Evolutionary conservation across 257 asterid species (phyloP).

Genomic region (Solanum medicagineum): DNA sequence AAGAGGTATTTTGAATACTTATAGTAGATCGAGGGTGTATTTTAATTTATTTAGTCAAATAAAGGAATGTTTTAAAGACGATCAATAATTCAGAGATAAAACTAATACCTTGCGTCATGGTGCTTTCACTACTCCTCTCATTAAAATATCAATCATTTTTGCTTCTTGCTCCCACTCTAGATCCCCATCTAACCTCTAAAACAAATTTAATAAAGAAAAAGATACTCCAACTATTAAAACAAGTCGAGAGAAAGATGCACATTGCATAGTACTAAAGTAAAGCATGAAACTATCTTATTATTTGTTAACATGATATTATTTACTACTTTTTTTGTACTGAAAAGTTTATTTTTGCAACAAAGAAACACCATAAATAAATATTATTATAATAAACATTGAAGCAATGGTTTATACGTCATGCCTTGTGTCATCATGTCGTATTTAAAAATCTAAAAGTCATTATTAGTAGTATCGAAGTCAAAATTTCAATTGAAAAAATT

Average conservation of each 20-base stretch:
- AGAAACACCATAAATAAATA: not conserved
- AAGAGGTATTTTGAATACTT: too few relatives aligned
- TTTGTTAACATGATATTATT: not conserved
- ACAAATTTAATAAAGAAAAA: not conserved
- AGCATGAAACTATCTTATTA: not conserved
- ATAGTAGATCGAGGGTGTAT: too few relatives aligned
- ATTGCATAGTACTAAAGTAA: not conserved
- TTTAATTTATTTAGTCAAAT: too few relatives aligned
- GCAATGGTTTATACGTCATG: not conserved
- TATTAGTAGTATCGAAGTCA: too few relatives aligned
- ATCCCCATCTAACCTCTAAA: not conserved
- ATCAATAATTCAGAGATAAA: too few relatives aligned
- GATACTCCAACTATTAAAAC: not conserved
- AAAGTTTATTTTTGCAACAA: not conserved
- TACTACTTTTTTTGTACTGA: not conserved
- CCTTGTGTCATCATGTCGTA: not conserved
- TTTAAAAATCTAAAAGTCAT: not conserved
- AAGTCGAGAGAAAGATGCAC: not conserved
- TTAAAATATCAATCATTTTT: not conserved
- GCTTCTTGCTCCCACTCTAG: not conserved
- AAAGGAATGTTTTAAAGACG: accelerated
- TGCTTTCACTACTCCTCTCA: too few relatives aligned
- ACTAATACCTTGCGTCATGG: too few relatives aligned
- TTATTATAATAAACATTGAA: not conserved
- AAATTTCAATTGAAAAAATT: too few relatives aligned